Conservation (phyloP, 1,139 yeast genomes). For the Hansenula anomala region DNA sequence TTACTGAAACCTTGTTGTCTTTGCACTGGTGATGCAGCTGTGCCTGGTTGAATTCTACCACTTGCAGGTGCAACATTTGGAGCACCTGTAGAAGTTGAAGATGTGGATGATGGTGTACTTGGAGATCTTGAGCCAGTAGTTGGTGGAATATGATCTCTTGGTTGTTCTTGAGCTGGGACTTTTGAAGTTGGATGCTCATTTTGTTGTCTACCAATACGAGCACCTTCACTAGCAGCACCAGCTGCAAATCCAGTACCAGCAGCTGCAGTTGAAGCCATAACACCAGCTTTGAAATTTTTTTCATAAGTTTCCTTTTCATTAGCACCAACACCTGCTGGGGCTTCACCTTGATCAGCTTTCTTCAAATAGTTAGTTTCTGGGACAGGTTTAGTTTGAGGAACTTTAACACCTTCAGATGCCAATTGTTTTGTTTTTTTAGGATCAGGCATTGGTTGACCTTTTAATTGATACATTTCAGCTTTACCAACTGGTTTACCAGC, state of each 20-base stretch:
- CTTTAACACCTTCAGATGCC: conserved; percentile 4
- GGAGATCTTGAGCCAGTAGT: too few species aligned
- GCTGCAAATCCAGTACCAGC: conserved; percentile 10
- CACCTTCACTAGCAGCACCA: conserved; percentile 4
- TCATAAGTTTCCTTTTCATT: conserved; percentile 2
- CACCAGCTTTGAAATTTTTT: conserved; percentile 6
- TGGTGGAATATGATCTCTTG: not conserved
- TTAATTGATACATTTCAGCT: conserved; percentile 9
- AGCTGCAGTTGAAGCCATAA: conserved; percentile 3
- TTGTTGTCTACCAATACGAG: conserved; percentile 2
- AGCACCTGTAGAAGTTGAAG: not conserved
- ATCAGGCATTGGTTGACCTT: conserved; percentile 9
- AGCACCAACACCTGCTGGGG: not conserved
- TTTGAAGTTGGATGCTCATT: not conserved
- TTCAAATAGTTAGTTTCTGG: not conserved
- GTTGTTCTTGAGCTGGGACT: conserved; percentile 1
- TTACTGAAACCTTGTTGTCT: not conserved
- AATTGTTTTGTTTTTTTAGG: not conserved
- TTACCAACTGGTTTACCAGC: conserved; percentile 7
- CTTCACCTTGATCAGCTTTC: not conserved
- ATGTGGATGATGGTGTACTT: too few species aligned
- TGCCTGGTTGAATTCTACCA: conserved; percentile 2
- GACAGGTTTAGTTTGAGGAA: not conserved
- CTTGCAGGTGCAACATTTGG: conserved; percentile 1
- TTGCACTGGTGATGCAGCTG: not conserved